Base-by-base conservation (phyloP, 257 asterid genomes). In the Solanum neorickii region DNA sequence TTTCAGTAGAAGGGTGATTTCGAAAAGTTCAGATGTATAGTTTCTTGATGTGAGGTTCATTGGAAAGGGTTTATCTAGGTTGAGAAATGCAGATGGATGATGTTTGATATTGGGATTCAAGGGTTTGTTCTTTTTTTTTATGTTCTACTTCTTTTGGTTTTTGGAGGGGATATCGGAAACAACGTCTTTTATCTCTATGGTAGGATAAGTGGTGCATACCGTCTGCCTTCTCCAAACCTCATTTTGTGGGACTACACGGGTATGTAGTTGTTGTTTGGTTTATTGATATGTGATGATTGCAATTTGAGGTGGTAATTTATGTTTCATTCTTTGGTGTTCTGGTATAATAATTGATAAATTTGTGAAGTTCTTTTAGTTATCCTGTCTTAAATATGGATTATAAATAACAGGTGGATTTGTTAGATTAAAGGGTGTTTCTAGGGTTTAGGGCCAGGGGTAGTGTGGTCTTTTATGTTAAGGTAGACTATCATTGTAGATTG, bases 371-470 rank as follows among this genome's bases (percentile, higher is more conserved):
- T 3, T 20, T 25, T 77, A 6, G 31, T 77, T 77, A n/a, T 44
- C 65, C 6, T 44, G 39, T 77, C 44, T 44, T 41, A 75, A 29
- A 80, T 49, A 29, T 80, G 84, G 25, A 47, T 49, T 82, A 49
- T 0, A 29, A 49, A 6, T 10, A 10, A 3, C 85, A 5, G 46
- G 44, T 80, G 20, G 89, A 65, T 49, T 65, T 18, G 66, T 77
- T n/a, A 14, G 37, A 82, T 49, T 18, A 29, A 49, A 46, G 83
- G 87, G 77, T 23, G 62, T 62, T 39, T 83, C 70, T 62, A 82
- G 87, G 88, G 87, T 82, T 83, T 86, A 56, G 65, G 65, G 2
- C 65, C 25, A 89, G 87, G 94, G 96, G 91, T 88, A 90, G 89
- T 49, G 33, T 91, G 87, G 94, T 93, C 95, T 83, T 92, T 91